Base-by-base conservation (phyloP, 1,284 basidiomycete genomes). In the Porogramme epimiltina region DNA sequence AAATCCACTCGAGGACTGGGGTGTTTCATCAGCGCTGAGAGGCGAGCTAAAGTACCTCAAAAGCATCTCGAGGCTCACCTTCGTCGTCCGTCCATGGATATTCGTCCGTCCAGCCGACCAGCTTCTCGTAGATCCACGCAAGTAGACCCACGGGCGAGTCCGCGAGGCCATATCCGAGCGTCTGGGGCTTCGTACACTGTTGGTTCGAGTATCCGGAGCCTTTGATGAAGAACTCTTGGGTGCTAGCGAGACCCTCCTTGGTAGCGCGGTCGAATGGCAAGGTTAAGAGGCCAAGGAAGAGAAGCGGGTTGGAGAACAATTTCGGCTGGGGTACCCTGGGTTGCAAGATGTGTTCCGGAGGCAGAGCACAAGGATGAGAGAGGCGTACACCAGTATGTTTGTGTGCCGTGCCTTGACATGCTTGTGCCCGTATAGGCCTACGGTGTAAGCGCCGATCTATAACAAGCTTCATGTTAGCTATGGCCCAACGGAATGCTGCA, bases 111-210 rank as follows among this genome's bases (percentile, higher is more conserved):
- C 80, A 83, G n/a, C 63, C 59, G 3, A 75, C 67, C 0, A 84
- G 64, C 52, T 85, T 84, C 55, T 84, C 81, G 47, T 82, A 83
- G 31, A 84, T 80, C 79, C 82, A 84, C 2, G 75, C 78, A 2
- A 85, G 70, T 15, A 85, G 60, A 0, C 79, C 82, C 3, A 74
- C 69, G 13, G 83, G 83, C 15, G 80, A 83, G 58, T 84, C 83
- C 0, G 74, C 63, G 0, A 85, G 66, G 8, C 69, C 62, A 55
- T 84, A 85, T 0, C 80, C 82, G 3, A 85, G 60, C 0, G 82
- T 85, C 60, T 83, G 81, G 0, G 83, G 82, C 46, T 74, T 73
- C 0, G 79, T 81, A 6, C 5, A 4, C 6, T 37, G 34, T 18
- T 24, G 13, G n/a, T 11, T 4, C 11, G 18, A 15, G 33, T 45